Base-by-base conservation (phyloP, 768 basidiomycete genomes). In the Trametes gibbosa region DNA sequence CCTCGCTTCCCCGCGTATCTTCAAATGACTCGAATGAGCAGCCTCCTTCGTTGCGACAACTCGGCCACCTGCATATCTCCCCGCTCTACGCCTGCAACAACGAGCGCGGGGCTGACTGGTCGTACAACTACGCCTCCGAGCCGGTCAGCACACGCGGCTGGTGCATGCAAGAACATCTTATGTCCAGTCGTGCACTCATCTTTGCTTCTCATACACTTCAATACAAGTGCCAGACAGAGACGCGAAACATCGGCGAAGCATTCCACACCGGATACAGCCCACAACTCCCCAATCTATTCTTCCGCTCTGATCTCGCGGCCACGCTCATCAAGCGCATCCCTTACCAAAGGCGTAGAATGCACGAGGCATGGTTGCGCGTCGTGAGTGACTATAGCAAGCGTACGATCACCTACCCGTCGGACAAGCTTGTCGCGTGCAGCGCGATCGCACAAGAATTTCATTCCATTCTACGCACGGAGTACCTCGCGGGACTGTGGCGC, bases 121-220 rank as follows among this genome's bases (percentile, higher is more conserved):
- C 58, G 43, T 59, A 59, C 48, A 52, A 59, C 29, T 46, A 47
- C 10, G 24, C 47, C 1, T 2, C 39, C n/a, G 59, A 61, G 49
- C 53, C 59, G 19, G 29, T 61, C 23, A 50, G 51, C 41, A 34
- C 46, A 21, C 53, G 54, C 16, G 59, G 48, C 3, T 61, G 59
- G 59, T 61, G 59, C 41, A 49, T 61, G 23, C 40, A 51, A n/a
- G 59, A 61, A 48, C 49, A 54, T 19, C 42, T 61, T 1, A 41
- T 61, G 6, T 61, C 59, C 2, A 43, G 53, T 0, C 48, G 59
- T 3, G 37, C 42, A 10, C 55, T 61, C 17, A 34, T 56, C 8
- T 61, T 56, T 23, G 54, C 59, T 3, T 56, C 54, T 7, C 49
- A 61, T 24, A 61, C 59, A 12, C 54, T 61, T 19, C 59, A 61